Conservation (phyloP, 129 eudicot species). For the Flaveria trinervia region DNA sequence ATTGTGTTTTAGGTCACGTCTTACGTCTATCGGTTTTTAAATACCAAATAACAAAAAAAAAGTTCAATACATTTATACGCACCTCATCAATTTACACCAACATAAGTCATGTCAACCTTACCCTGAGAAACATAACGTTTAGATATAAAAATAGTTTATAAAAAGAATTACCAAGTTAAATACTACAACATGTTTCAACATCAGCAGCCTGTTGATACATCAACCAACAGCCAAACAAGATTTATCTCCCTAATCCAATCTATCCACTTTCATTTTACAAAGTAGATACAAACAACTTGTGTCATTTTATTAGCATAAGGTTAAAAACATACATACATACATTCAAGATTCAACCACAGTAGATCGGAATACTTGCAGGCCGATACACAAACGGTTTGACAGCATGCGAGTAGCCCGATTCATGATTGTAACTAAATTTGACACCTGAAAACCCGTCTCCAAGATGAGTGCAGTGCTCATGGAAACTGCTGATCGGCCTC, state of each 20-base stretch:
- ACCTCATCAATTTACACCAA: too few species aligned
- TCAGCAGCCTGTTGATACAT: neutral
- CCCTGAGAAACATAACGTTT: neutral
- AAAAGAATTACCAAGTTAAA: neutral
- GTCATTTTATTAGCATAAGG: slow-evolving; percentile 23
- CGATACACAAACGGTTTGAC: slow-evolving; percentile 85
- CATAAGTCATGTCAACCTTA: too few species aligned
- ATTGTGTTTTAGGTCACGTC: too few species aligned
- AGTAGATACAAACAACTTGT: neutral
- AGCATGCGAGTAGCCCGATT: slow-evolving; percentile 73
- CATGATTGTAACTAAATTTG: slow-evolving; percentile 74
- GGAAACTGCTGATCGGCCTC: slow-evolving; percentile 96
- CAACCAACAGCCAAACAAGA: neutral
- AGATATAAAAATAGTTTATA: neutral
- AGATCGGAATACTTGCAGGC: slow-evolving; percentile 56
- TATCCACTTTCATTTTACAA: neutral
- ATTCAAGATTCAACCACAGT: slow-evolving; percentile 61
- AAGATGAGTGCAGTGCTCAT: slow-evolving; percentile 73
- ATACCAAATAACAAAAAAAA: too few species aligned
- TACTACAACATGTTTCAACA: neutral
- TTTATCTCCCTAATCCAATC: neutral
- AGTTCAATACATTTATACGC: too few species aligned
- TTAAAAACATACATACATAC: slow-evolving; percentile 7
- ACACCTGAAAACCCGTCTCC: slow-evolving; percentile 80
- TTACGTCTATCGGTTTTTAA: too few species aligned